Evolutionary conservation across 352 stramenopile species (phyloP).

Genomic region (Pythium chondricola): DNA sequence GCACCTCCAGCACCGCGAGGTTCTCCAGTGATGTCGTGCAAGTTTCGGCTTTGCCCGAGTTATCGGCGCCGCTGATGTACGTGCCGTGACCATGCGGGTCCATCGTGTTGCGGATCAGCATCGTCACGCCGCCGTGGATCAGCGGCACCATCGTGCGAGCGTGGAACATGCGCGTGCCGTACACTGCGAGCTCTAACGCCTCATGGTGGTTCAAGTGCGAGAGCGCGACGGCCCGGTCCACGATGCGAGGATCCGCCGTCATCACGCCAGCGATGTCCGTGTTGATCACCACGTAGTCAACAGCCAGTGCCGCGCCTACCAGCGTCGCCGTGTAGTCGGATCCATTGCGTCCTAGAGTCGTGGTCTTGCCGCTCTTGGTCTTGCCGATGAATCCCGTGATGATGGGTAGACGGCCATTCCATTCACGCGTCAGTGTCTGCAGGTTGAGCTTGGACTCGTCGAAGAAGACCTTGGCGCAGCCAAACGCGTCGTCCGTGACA

Average conservation of each 20-base stretch:
- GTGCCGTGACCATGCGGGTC: conserved; percentile 71
- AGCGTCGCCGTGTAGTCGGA: conserved; percentile 83
- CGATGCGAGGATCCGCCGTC: conserved; percentile 72
- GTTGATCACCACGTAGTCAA: conserved; percentile 83
- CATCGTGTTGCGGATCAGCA: conserved; percentile 85
- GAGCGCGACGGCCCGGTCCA: conserved; percentile 61
- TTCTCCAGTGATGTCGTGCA: conserved; percentile 83
- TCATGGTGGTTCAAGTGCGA: conserved; percentile 79
- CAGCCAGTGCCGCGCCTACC: conserved; percentile 55
- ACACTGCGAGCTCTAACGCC: conserved; percentile 73
- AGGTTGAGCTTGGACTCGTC: conserved; percentile 72
- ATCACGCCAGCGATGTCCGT: conserved; percentile 82
- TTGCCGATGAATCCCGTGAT: conserved; percentile 78
- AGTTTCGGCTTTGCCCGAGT: conserved; percentile 53
- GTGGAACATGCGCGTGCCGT: conserved; percentile 83
- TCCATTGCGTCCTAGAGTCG: conserved; percentile 76
- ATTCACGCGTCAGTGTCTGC: conserved; percentile 29
- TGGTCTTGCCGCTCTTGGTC: conserved; percentile 53
- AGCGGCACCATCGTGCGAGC: conserved; percentile 80
- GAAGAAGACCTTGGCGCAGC: conserved; percentile 73
- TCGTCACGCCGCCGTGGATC: conserved; percentile 72
- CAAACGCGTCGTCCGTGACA: conserved; percentile 60
- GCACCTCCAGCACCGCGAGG: conserved; percentile 71
- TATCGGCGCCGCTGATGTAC: conserved; percentile 65
- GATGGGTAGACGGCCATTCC: conserved; percentile 46